These are phyloP conservation scores for Cotoneaster glaucophyllus DNA, from an alignment of 306 rosid species.

Conservation along the genomic window DNA sequence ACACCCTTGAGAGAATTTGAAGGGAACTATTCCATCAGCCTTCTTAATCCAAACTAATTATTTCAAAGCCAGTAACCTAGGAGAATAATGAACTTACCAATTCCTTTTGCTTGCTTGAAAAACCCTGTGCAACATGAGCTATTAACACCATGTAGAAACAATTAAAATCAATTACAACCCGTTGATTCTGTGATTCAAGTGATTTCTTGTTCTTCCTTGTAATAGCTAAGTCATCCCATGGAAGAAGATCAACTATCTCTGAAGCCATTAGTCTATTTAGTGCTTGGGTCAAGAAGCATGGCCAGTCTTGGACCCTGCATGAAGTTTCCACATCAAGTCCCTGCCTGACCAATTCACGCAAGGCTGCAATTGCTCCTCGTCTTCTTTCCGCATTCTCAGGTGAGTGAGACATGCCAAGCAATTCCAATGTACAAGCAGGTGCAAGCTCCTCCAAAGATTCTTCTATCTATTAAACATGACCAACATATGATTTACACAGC, in stretches of 20 bases:
- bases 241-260: conserved; percentile 90
- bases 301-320: conserved; percentile 92
- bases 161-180: conserved; percentile 68
- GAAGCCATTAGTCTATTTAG: conserved; percentile 63
- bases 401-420: conserved; percentile 61
- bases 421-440: conserved; percentile 91
- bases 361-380: conserved; percentile 85
- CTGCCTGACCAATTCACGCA: conserved; percentile 89
- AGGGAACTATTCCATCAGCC: background rate
- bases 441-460: conserved; percentile 99
- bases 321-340: conserved; percentile 86
- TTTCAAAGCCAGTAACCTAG: conserved; percentile 1
- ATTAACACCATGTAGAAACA: conserved; percentile 70
- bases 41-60: background rate
- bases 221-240: conserved; percentile 71
- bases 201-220: conserved; percentile 89
- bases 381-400: conserved; percentile 75
- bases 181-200: conserved; percentile 86
- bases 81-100: conserved; percentile 51
- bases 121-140: conserved; percentile 84
- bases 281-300: conserved; percentile 78
- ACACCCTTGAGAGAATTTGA: background rate
- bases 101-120: conserved; percentile 75
- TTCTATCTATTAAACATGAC: conserved; percentile 62
- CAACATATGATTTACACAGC: background rate